A percentile compares a stretch with the other conserved stretches of the same genome.
phyloP scores from a whole-genome alignment of 2,329 filamentous ascomycete species.

The Huntiella decipiens region DNA sequence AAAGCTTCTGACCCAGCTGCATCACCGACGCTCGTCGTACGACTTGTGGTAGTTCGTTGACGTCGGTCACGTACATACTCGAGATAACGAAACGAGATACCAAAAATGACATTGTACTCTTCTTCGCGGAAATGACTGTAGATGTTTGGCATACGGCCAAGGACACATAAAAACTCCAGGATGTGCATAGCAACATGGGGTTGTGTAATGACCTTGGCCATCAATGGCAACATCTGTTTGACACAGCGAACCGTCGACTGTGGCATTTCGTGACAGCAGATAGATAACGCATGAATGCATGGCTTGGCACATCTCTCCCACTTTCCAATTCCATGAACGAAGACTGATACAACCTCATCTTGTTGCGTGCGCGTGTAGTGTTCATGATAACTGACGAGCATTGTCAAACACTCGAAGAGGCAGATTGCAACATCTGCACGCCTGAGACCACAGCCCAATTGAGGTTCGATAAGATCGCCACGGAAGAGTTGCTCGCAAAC shows the following conservation, averaged over 20 bases:
- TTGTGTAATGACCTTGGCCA: slow-evolving; percentile 92
- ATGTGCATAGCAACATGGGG: slow-evolving; percentile 85
- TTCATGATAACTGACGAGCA: slow-evolving; percentile 77
- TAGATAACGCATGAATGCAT: slow-evolving; percentile 84
- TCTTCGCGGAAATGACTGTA: slow-evolving; percentile 81
- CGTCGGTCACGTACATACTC: slow-evolving; percentile 64
- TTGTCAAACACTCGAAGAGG: slow-evolving; percentile 69
- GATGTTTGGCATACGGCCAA: slow-evolving; percentile 67
- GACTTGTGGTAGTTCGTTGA: slow-evolving; percentile 21
- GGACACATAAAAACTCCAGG: slow-evolving; percentile 77
- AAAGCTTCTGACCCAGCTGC: slow-evolving; percentile 10
- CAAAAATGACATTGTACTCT: slow-evolving; percentile 86
- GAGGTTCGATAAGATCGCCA: slow-evolving; percentile 65
- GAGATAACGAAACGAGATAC: slow-evolving; percentile 83
- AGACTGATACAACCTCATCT: slow-evolving; percentile 73
- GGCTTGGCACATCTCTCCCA: slow-evolving; percentile 77
- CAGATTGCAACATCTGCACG: slow-evolving; percentile 80
- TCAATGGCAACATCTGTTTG: slow-evolving; percentile 72
- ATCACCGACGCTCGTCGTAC: neutral
- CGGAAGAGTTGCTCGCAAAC: slow-evolving; percentile 69
- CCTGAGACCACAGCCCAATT: slow-evolving; percentile 56
- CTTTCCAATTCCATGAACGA: slow-evolving; percentile 65
- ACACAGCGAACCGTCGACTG: slow-evolving; percentile 71
- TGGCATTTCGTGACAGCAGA: slow-evolving; percentile 89
- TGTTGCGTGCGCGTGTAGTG: slow-evolving; percentile 70